Base-by-base conservation (phyloP, 345 rosid species). In the Syzygium aromaticum region DNA sequence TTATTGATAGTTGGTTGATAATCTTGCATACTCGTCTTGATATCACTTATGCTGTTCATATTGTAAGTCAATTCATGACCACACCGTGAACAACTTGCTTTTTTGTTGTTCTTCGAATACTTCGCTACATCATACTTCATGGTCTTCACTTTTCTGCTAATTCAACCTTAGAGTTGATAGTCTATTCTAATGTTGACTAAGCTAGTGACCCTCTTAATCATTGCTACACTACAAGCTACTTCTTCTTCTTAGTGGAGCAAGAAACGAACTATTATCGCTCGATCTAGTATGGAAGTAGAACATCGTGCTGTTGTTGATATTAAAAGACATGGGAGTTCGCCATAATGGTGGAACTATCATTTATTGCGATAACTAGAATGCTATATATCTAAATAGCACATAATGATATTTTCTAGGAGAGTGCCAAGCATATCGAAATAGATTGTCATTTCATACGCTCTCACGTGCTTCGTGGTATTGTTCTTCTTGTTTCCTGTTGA, bases 321-420 rank as follows among this genome's bases (percentile, higher is more conserved):
- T 57, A 57, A 13, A 57, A 57, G 6, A 57, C 63, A 57, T 1
- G 6, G 6, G 6, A 57, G 5, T 23, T 11, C 28, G 22, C 23
- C 63, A 57, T 57, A 5, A 10, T 57, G 63, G 63, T 57, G 63
- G 63, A 57, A 10, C 25, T 5, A 6, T 57, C 14, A 57, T 57
- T 57, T n/a, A 23, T 57, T 57, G 11, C 0, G n/a, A 57, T 57
- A 23, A 23, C 6, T 0, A 0, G 1, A 57, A 5, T 57, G 28
- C 63, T 57, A 23, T n/a, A n/a, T n/a, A n/a, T 57, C 28, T 13
- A 23, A 43, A 9, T 23, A 57, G 23, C 63, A 12, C 28, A 10
- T 23, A 4, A 57, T 57, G 63, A 23, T 57, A n/a, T 57, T 57
- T 57, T 57, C 11, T 27, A 57, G 9, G 25, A 57, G 63, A 0